Conservation (phyloP, 2,329 filamentous ascomycete species). For the Aotearoamyces nothofagi region DNA sequence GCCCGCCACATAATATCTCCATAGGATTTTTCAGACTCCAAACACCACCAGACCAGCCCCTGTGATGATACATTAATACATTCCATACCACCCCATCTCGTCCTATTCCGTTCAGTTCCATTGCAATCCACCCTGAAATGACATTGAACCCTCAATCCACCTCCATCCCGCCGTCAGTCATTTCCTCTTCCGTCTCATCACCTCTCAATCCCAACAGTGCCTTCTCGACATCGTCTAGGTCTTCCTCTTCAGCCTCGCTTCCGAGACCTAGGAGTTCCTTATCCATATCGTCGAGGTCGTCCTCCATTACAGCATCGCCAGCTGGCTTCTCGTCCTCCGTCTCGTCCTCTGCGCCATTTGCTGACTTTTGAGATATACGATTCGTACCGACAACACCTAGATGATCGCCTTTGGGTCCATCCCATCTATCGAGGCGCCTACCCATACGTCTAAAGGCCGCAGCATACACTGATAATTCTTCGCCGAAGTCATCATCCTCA, state of each 20-base stretch:
- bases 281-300: conserved; percentile 39
- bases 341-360: neutral
- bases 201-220: conserved; percentile 15
- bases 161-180: conserved; percentile 17
- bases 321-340: conserved; percentile 14
- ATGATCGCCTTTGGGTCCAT: conserved; percentile 22
- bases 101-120: no score
- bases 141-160: no score
- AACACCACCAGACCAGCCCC: no score
- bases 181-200: conserved; percentile 19
- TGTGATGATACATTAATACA: no score
- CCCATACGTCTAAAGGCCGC: conserved; percentile 47
- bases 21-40: no score
- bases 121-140: no score
- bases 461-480: conserved; percentile 53
- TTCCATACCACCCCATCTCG: no score
- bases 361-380: conserved; percentile 2
- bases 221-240: conserved; percentile 30
- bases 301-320: conserved; percentile 10
- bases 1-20: no score
- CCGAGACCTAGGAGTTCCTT: conserved; percentile 33
- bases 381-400: conserved; percentile 17
- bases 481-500: conserved; percentile 62
- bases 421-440: conserved; percentile 58
- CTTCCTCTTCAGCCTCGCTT: conserved; percentile 27